phyloP scores from a whole-genome alignment of 345 rosid species.

The Citrus reticulata region DNA sequence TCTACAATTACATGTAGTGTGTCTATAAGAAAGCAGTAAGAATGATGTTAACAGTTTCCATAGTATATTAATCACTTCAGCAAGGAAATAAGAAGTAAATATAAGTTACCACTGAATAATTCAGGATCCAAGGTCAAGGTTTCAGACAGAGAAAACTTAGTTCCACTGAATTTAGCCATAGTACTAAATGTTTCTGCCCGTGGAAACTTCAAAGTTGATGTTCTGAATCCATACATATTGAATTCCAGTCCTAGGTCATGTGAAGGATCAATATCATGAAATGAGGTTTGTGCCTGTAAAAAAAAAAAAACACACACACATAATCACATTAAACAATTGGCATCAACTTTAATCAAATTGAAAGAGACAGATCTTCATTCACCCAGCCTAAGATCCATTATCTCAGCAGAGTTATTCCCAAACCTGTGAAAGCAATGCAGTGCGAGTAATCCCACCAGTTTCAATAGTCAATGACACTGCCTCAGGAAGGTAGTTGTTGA shows the following conservation, averaged over 20 bases:
- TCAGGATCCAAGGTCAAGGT: constrained; percentile 52
- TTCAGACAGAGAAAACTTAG: constrained; percentile 62
- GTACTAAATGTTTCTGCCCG: constrained; percentile 67
- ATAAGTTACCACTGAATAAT: constrained; percentile 45
- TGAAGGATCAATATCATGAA: constrained; percentile 84
- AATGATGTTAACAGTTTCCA: constrained; percentile 11
- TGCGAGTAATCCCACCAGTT: constrained; percentile 61
- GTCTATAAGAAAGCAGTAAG: constrained; percentile 37
- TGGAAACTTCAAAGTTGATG: constrained; percentile 65
- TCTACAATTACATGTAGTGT: constrained; percentile 62
- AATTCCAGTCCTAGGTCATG: constrained; percentile 74
- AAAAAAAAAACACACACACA: neutral
- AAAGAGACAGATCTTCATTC: constrained; percentile 6
- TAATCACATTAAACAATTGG: constrained; percentile 11
- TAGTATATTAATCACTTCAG: neutral
- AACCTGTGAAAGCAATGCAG: constrained; percentile 77
- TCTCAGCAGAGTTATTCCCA: constrained; percentile 24
- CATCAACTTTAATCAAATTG: constrained; percentile 16
- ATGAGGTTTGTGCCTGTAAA: constrained; percentile 64
- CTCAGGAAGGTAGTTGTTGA: constrained; percentile 77
- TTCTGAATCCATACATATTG: constrained; percentile 52
- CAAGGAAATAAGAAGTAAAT: neutral
- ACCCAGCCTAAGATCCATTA: neutral
- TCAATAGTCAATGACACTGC: constrained; percentile 58
- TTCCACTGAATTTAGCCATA: constrained; percentile 68